A percentile compares a stretch with the other conserved stretches of the same genome.
These are phyloP conservation scores for Dacryopinax spathularia DNA, from an alignment of 768 basidiomycete genomes.

Conservation along the genomic window DNA sequence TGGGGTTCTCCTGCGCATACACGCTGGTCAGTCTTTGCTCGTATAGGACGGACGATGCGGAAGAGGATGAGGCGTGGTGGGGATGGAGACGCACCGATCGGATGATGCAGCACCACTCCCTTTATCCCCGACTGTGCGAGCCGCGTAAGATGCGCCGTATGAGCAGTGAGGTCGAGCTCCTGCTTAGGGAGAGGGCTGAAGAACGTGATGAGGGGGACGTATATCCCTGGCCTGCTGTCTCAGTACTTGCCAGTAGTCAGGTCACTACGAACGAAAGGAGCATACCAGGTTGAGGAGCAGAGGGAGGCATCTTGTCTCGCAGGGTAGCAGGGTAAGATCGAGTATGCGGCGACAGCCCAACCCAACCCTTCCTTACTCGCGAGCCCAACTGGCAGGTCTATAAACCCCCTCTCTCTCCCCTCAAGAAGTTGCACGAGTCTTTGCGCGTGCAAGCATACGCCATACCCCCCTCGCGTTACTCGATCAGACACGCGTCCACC, in stretches of 20 bases:
- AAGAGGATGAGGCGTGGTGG: background rate
- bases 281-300: background rate
- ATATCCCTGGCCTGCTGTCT: background rate
- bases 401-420: too few relatives aligned
- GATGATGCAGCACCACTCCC: background rate
- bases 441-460: too few relatives aligned
- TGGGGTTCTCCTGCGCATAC: constrained; percentile 6
- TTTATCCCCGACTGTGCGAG: constrained; percentile 5
- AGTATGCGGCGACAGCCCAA: too few relatives aligned
- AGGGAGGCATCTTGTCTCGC: background rate
- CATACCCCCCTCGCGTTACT: too few relatives aligned
- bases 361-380: too few relatives aligned
- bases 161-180: constrained; percentile 3
- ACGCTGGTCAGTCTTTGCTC: background rate
- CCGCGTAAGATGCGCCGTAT: background rate
- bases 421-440: too few relatives aligned
- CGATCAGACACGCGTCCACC: too few relatives aligned
- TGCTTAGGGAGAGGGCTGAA: background rate
- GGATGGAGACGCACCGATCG: background rate
- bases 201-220: constrained; percentile 6
- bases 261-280: background rate
- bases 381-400: too few relatives aligned
- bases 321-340: too few relatives aligned
- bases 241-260: background rate
- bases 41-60: background rate